These are phyloP conservation scores for Cutaneotrichosporon sp. DNA, from an alignment of 1,284 basidiomycete species.

Conservation along the genomic window DNA sequence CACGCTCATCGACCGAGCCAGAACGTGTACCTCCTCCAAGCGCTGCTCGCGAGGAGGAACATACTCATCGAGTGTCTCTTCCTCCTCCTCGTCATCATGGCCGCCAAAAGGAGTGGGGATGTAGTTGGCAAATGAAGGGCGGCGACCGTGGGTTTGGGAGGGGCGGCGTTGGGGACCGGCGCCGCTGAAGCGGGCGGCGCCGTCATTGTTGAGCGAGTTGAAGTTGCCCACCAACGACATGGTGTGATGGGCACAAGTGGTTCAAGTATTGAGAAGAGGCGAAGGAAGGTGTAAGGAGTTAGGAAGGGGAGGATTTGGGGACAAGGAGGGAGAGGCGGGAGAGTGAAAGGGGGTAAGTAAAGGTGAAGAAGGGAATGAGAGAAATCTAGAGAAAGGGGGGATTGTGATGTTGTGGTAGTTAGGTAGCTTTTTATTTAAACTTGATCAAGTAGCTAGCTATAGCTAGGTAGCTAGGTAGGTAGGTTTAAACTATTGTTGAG, in stretches of 20 bases:
- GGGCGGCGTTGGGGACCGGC: not conserved
- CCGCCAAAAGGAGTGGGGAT: conserved; percentile 1
- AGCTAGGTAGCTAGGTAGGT: too few species aligned
- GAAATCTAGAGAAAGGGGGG: not conserved
- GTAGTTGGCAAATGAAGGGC: conserved; percentile 1
- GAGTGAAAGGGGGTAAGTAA: not conserved
- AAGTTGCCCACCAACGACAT: conserved; percentile 27
- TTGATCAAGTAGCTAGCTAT: too few species aligned
- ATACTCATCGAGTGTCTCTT: conserved; percentile 19
- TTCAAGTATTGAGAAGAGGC: not conserved
- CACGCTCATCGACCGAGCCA: conserved; percentile 39
- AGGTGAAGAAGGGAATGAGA: not conserved
- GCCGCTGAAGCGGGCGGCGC: conserved; percentile 3
- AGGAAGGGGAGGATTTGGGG: not conserved
- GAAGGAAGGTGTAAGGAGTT: not conserved
- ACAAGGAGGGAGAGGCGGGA: conserved; percentile 1
- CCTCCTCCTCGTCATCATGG: conserved; percentile 7
- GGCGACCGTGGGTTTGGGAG: not conserved
- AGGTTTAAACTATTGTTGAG: too few species aligned
- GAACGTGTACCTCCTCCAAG: conserved; percentile 27
- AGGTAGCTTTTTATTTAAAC: not conserved
- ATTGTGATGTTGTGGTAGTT: not conserved
- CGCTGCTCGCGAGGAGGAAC: conserved; percentile 19
- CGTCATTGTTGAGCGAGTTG: conserved; percentile 17
- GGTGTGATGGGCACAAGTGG: conserved; percentile 12